Evolutionary conservation across 2,329 filamentous ascomycete species (phyloP), one percentile per base, ranked within the genome.

Genomic region (Cadophora gregata): DNA sequence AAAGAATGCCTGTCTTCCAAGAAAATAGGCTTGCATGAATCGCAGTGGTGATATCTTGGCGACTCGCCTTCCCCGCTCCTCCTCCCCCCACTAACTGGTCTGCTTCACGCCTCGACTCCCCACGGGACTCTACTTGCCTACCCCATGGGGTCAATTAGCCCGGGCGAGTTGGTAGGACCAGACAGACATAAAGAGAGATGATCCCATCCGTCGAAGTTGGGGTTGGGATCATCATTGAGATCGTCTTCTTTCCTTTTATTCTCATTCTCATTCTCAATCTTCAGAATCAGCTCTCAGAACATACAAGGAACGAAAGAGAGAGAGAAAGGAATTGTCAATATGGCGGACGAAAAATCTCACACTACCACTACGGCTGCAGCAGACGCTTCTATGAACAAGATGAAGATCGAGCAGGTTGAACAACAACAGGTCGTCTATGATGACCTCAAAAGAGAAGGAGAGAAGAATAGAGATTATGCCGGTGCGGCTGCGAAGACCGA

Each of bases 401-500:
- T 59, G 33, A 42, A 45, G 36, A 59, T 59, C 33, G 56, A 59
- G 56, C 56, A 45, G 21, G 16, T 59, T 14, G 56, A 38, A 38
- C 19, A 38, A 38, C 19, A 42, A 14, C 31, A 58, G 31, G 36
- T 36, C 12, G 16, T 59, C 48, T 31, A 29, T 7, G 56, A 59
- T n/a, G 56, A 59, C 9, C 56, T 59, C 21, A 59, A 59, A n/a
- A 36, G 19, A 38, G 56, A 10, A n/a, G 56, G 19, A 38, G 56
- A 10, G 29, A 33, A 2, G 5, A 59, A 27, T 9, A n/a, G 59
- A 48, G 67, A 69, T 33, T 69, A 70, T 60, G 50, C 67, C 4
- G 69, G 78, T 3, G 78, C 78, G 0, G 70, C 74, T 1, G 74
- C 72, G 58, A 80, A 80, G 69, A 76, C 75, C 2, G 74, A 73